Conservation (phyloP, 192 early-diverging fungal species). For the Obelidium mucronatum region DNA sequence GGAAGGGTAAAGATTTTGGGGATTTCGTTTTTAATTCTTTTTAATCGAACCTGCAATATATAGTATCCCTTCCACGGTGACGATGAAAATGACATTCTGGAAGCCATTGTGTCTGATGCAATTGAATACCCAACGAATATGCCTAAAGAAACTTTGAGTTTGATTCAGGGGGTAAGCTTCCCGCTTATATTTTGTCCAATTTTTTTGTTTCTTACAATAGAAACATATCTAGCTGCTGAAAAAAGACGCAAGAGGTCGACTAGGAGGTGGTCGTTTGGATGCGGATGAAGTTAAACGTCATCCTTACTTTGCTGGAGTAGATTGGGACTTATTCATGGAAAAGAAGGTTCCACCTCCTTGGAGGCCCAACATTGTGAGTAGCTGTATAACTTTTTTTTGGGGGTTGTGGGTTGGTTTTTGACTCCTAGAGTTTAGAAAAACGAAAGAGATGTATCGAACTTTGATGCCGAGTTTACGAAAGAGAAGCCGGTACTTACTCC, state of each 20-base stretch:
- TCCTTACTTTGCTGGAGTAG: constrained; percentile 92
- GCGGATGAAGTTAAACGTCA: constrained; percentile 96
- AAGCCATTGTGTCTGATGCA: constrained; percentile 93
- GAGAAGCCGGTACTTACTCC: constrained; percentile 93
- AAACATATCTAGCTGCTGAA: constrained; percentile 78
- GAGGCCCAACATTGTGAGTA: constrained; percentile 84
- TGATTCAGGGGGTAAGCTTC: constrained; percentile 80
- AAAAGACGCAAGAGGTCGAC: constrained; percentile 84
- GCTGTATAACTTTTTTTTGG: not conserved
- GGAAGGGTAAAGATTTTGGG: constrained; percentile 52
- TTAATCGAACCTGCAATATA: not conserved
- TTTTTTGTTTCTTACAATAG: too few species aligned
- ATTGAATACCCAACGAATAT: constrained; percentile 95
- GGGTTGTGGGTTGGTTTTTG: not conserved
- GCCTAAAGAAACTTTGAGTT: constrained; percentile 88
- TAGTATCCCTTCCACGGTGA: constrained; percentile 95
- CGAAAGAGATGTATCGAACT: constrained; percentile 93
- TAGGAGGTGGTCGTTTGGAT: constrained; percentile 86
- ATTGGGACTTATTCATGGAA: constrained; percentile 93
- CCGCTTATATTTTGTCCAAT: too few species aligned
- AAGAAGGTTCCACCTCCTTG: constrained; percentile 89
- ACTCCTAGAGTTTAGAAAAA: constrained; percentile 42
- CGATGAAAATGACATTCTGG: constrained; percentile 95
- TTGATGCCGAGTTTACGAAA: constrained; percentile 92
- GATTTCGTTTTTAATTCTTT: not conserved